phyloP scores from a whole-genome alignment of 2,329 filamentous ascomycete genomes.

The Chrysoporthe deuterocubensis region DNA sequence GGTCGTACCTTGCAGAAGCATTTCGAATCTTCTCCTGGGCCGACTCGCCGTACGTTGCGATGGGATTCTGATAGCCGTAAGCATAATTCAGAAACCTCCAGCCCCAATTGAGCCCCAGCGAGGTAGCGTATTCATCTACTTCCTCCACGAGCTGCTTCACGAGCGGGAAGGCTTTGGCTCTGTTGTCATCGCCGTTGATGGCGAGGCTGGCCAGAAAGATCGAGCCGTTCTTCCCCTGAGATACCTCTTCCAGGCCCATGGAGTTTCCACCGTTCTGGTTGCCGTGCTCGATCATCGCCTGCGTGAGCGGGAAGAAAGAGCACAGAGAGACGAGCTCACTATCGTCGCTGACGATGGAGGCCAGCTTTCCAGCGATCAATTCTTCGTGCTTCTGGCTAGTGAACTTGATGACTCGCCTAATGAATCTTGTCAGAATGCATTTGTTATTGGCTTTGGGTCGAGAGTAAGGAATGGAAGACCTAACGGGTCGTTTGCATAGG shows the following conservation, averaged over 20 bases:
- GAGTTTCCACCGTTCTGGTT: constrained; percentile 39
- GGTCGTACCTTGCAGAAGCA: constrained; percentile 16
- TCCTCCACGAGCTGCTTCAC: constrained; percentile 41
- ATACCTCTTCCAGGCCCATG: constrained; percentile 40
- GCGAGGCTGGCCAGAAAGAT: constrained; percentile 40
- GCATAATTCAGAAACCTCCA: constrained; percentile 23
- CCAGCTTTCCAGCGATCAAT: constrained; percentile 33
- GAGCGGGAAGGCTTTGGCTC: constrained; percentile 41
- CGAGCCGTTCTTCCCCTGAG: constrained; percentile 36
- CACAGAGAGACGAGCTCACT: constrained; percentile 37
- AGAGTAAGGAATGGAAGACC: neutral
- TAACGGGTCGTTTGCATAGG: neutral
- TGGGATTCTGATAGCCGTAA: constrained; percentile 14
- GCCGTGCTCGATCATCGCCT: constrained; percentile 38
- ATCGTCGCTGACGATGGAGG: constrained; percentile 31
- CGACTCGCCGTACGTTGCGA: constrained; percentile 17
- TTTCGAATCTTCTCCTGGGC: neutral
- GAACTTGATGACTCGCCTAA: constrained; percentile 13
- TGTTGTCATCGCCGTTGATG: constrained; percentile 40
- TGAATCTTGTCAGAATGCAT: neutral
- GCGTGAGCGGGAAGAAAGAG: constrained; percentile 41
- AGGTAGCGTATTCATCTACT: constrained; percentile 35
- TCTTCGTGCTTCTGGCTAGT: constrained; percentile 14
- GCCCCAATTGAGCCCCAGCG: constrained; percentile 33
- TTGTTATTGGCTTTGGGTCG: neutral